Percentiles rank a stretch among this genome's conserved stretches.
These are phyloP conservation scores for Furcasterigmium sp. DNA, from an alignment of 2,329 filamentous ascomycete species.

Conservation along the genomic window DNA sequence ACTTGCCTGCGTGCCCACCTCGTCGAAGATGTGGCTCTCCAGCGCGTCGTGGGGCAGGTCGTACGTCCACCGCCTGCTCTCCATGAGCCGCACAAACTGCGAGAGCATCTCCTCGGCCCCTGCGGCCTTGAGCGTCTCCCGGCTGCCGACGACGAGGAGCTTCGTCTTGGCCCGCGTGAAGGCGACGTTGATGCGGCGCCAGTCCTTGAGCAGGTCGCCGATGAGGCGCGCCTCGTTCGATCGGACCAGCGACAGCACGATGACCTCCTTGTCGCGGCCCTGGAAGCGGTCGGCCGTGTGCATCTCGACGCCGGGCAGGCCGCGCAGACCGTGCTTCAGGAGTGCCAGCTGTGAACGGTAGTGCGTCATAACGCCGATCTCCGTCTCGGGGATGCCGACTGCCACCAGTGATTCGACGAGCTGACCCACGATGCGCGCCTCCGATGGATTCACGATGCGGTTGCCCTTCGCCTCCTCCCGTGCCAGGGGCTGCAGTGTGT, in stretches of 20 bases:
- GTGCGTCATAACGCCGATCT: constrained; percentile 94
- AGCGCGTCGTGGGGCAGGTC: constrained; percentile 62
- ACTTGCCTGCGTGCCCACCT: constrained; percentile 40
- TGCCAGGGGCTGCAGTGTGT: constrained; percentile 58
- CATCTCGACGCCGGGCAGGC: constrained; percentile 69
- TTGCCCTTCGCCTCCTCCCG: constrained; percentile 74
- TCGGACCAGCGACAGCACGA: constrained; percentile 81
- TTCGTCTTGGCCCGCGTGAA: constrained; percentile 92
- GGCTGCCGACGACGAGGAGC: constrained; percentile 80
- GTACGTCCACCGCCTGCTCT: constrained; percentile 72
- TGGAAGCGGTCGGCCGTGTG: constrained; percentile 97
- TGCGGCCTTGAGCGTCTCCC: constrained; percentile 69
- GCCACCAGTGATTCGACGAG: constrained; percentile 75
- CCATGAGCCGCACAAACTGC: constrained; percentile 72
- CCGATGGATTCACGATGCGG: constrained; percentile 82
- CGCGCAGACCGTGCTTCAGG: constrained; percentile 66
- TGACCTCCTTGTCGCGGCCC: constrained; percentile 89
- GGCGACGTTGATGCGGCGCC: constrained; percentile 90
- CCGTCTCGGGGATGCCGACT: constrained; percentile 65
- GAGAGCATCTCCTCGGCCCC: constrained; percentile 71
- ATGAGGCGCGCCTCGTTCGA: constrained; percentile 78
- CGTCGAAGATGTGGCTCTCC: constrained; percentile 64
- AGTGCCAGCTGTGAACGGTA: constrained; percentile 89
- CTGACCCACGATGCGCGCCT: constrained; percentile 72
- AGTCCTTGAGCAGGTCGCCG: constrained; percentile 88